Base-by-base conservation (phyloP, 2,329 filamentous ascomycete genomes). In the Aspergillus sp. region DNA sequence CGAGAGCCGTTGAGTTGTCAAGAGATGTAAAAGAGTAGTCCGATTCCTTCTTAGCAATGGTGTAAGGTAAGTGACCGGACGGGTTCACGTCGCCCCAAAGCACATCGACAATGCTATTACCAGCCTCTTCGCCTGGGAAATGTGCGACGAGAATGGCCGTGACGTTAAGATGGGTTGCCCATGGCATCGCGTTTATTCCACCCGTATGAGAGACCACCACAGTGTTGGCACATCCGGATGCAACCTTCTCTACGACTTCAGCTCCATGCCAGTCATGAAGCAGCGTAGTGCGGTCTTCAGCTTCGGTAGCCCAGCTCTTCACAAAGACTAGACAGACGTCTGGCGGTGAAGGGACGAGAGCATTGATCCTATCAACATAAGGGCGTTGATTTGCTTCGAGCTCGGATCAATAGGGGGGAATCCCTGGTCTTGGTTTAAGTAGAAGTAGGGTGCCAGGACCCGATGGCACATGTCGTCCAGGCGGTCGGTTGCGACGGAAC, bases 71-170 rank as follows among this genome's bases (percentile, higher is more conserved):
- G 63, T 91, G 90, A 54, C 86, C 92, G 31, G 85, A 86, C 1
- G 91, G 91, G 77, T 92, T 93, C 62, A 89, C 84, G 60, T 84
- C 85, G 49, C 92, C 92, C 74, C 93, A 96, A 11, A 96, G 85
- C 18, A 96, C 83, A 67, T 96, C 91, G 11, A 85, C 84, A 56
- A 96, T 85, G 2, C 89, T 84, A 70, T 92, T 90, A 54, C 92
- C 92, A 22, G 88, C 90, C 73, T 96, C 90, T 72, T 96, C 89
- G 11, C 92, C 92, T 0, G 92, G 91, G 18, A 92, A 77, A 68
- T 90, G 90, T 36, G 91, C 91, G 84, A 90, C 95, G 1, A 96
- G 73, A 55, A 96, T 92, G 45, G 91, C 92, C 0, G 91, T 92
- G 52, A 96, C 82, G 75, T 96, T 96, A 39, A 86, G 84, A 75